Percentiles rank a stretch among this genome's conserved stretches.
Conservation (phyloP, 345 rosid genomes). For the Punica granatum region DNA sequence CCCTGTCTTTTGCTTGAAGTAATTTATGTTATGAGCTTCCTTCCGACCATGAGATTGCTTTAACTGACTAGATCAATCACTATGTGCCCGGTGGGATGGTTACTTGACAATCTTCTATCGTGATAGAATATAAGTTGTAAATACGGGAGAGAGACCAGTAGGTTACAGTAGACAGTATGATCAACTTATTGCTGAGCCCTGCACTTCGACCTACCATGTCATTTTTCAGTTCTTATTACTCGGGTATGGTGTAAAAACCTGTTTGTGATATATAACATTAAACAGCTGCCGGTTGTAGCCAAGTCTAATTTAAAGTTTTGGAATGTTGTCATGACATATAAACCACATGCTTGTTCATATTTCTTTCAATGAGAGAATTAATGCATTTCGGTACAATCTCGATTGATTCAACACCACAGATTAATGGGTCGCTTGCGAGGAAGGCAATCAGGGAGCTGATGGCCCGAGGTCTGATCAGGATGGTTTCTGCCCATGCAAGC, state of each 20-base stretch:
- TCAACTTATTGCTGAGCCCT: neutral
- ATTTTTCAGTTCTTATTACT: too few relatives aligned
- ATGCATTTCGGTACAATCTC: neutral
- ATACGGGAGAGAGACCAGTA: neutral
- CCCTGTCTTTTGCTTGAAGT: neutral
- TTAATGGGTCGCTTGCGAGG: conserved; percentile 29
- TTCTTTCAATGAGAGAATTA: neutral
- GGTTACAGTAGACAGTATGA: neutral
- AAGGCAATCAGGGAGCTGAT: conserved; percentile 28
- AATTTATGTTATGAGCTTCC: neutral
- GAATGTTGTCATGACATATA: too few relatives aligned
- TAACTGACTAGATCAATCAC: neutral
- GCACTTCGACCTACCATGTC: neutral
- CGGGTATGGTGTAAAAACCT: neutral
- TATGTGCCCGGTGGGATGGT: neutral
- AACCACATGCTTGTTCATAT: too few relatives aligned
- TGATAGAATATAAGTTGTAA: too few relatives aligned
- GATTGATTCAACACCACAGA: conserved; percentile 2
- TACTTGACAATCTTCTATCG: too few relatives aligned
- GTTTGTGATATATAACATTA: too few relatives aligned
- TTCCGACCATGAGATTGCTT: too few relatives aligned
- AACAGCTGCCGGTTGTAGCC: too few relatives aligned
- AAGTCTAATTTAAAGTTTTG: too few relatives aligned
- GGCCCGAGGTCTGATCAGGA: conserved; percentile 31
- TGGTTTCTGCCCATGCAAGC: conserved; percentile 31